Percentiles rank a stretch among this genome's conserved stretches.
These are phyloP conservation scores for Fonsecaea nubica DNA, from an alignment of 2,329 filamentous ascomycete species.

Conservation along the genomic window DNA sequence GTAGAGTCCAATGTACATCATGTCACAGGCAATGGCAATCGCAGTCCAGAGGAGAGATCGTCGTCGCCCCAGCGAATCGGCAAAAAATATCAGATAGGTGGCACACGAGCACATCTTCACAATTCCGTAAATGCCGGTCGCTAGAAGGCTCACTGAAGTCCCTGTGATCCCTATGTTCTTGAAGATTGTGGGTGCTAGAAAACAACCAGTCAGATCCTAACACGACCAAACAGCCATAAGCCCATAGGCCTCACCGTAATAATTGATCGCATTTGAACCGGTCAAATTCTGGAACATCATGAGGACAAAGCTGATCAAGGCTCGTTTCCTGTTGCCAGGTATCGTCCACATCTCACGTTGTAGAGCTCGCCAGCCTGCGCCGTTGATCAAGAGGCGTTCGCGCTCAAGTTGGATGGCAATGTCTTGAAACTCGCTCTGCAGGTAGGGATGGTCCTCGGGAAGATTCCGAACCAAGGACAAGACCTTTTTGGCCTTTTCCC, in stretches of 20 bases:
- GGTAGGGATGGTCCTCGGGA: slow-evolving; percentile 58
- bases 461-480: slow-evolving; percentile 65
- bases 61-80: slow-evolving; percentile 72
- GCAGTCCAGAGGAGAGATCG: slow-evolving; percentile 65
- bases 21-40: slow-evolving; percentile 65
- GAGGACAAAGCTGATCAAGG: slow-evolving; percentile 53
- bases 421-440: slow-evolving; percentile 65
- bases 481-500: slow-evolving; percentile 67
- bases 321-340: slow-evolving; percentile 60
- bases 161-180: slow-evolving; percentile 65
- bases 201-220: not conserved
- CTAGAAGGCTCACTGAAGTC: slow-evolving; percentile 68
- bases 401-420: slow-evolving; percentile 66
- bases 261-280: slow-evolving; percentile 60
- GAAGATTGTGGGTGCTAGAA: slow-evolving; percentile 68
- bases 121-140: slow-evolving; percentile 75
- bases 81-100: slow-evolving; percentile 56
- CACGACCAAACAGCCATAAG: not conserved
- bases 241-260: slow-evolving; percentile 52
- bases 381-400: slow-evolving; percentile 64
- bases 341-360: slow-evolving; percentile 69
- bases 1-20: slow-evolving; percentile 76
- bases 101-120: slow-evolving; percentile 57
- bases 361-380: slow-evolving; percentile 60
- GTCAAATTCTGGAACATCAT: slow-evolving; percentile 63